Percentiles rank a stretch among this genome's conserved stretches.
phyloP scores from a whole-genome alignment of 495 filamentous ascomycete genomes.

The Talaromyces liani region DNA sequence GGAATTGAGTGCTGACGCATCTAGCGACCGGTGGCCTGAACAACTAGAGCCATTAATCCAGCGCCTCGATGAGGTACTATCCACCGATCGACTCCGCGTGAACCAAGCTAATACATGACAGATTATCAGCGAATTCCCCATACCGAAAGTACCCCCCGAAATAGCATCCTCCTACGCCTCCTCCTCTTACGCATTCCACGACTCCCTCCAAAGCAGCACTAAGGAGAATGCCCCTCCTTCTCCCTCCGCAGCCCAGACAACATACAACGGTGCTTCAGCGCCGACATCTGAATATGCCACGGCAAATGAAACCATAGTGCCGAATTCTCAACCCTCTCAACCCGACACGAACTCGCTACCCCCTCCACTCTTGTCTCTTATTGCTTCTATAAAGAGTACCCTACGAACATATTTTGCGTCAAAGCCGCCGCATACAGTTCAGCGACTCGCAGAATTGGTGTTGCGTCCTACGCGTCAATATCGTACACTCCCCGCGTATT shows the following conservation, averaged over 20 bases:
- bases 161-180: conserved; percentile 13
- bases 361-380: conserved; percentile 51
- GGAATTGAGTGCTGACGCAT: conserved; percentile 16
- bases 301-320: conserved; percentile 24
- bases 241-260: conserved; percentile 21
- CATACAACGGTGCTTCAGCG: conserved; percentile 27
- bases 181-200: conserved; percentile 23
- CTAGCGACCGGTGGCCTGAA: conserved; percentile 47
- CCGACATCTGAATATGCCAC: conserved; percentile 14
- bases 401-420: conserved; percentile 59
- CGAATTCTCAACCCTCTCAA: conserved; percentile 41
- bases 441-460: conserved; percentile 89
- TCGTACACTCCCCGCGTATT: conserved; percentile 68
- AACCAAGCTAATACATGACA: conserved; percentile 9
- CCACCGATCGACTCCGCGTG: neutral
- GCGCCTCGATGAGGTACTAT: conserved; percentile 44
- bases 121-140: conserved; percentile 49
- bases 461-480: conserved; percentile 72
- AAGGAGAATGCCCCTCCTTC: conserved; percentile 44
- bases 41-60: conserved; percentile 44
- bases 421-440: conserved; percentile 85
- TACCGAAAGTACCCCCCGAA: conserved; percentile 32
- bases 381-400: conserved; percentile 59
- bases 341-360: conserved; percentile 49
- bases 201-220: conserved; percentile 33